A percentile compares a stretch with the other conserved stretches of the same genome.
phyloP scores from a whole-genome alignment of 75 land plant species.

The Pinus albicaulis region DNA sequence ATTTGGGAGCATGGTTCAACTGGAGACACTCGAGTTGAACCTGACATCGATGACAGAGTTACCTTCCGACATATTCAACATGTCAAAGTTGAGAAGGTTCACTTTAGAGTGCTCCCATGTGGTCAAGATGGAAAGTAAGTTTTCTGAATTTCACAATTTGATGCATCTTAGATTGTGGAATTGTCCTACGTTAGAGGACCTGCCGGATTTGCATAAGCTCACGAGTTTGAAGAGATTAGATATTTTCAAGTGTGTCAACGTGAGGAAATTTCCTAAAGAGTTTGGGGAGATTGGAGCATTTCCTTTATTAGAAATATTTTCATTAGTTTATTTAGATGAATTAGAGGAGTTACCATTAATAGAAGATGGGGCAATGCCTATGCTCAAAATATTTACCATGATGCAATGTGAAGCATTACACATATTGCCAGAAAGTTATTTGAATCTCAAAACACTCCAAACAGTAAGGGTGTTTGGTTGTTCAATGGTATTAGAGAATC shows the following conservation, averaged over 20 bases:
- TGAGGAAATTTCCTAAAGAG: not conserved
- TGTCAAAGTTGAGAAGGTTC: not conserved
- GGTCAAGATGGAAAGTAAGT: not conserved
- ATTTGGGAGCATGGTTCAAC: not conserved
- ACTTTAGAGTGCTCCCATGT: not conserved
- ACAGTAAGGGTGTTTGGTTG: not conserved
- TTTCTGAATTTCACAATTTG: not conserved
- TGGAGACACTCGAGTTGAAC: not conserved
- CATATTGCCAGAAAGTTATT: not conserved
- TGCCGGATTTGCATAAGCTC: not conserved
- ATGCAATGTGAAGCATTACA: not conserved
- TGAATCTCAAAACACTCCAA: not conserved
- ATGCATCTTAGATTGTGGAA: not conserved
- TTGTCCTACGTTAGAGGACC: not conserved
- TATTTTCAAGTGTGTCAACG: not conserved
- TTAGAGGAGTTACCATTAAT: not conserved
- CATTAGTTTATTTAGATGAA: not conserved
- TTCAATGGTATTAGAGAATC: not conserved
- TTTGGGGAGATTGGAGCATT: not conserved
- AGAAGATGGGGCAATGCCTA: not conserved
- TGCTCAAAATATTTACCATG: not conserved
- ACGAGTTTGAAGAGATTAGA: not conserved
- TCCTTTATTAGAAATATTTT: not conserved
- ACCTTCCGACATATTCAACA: not conserved
- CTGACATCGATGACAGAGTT: not conserved